These are phyloP conservation scores for Erythrophleum fordii DNA, from an alignment of 306 rosid genomes.

Conservation along the genomic window DNA sequence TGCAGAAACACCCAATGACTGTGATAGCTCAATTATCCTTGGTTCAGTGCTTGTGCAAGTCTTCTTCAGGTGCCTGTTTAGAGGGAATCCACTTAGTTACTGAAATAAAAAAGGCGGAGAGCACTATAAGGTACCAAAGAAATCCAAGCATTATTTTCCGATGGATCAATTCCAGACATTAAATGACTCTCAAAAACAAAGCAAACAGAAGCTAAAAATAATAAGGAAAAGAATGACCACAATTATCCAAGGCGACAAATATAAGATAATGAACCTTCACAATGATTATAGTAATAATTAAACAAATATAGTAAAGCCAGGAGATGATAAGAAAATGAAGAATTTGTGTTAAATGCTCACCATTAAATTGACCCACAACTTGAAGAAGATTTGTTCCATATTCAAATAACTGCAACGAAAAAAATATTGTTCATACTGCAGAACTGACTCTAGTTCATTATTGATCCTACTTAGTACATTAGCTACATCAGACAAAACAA, in stretches of 20 bases:
- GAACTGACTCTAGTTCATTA: too few relatives aligned
- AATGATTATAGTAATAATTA: slow-evolving; percentile 40
- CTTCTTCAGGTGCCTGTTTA: too few relatives aligned
- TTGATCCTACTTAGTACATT: slow-evolving; percentile 69
- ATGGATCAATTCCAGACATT: slow-evolving; percentile 8
- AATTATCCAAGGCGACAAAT: slow-evolving; percentile 62
- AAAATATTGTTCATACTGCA: too few relatives aligned
- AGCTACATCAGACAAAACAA: slow-evolving; percentile 57
- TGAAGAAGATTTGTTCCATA: slow-evolving; percentile 91
- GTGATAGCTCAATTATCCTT: too few relatives aligned
- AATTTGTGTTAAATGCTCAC: slow-evolving; percentile 50
- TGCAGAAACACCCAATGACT: too few relatives aligned
- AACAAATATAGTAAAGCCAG: slow-evolving; percentile 39
- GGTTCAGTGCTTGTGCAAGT: too few relatives aligned
- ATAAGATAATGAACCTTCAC: slow-evolving; percentile 77
- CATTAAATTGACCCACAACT: slow-evolving; percentile 85
- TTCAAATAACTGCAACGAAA: too few relatives aligned
- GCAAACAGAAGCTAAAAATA: slow-evolving; percentile 13
- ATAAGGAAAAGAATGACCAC: slow-evolving; percentile 12
- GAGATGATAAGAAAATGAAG: slow-evolving; percentile 31
- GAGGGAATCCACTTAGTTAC: too few relatives aligned
- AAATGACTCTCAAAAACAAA: slow-evolving; percentile 17
- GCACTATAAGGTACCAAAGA: not conserved
- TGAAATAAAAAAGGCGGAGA: too few relatives aligned
- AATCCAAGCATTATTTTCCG: not conserved